Evolutionary conservation across 2,329 filamentous ascomycete genomes (phyloP), one percentile per base, ranked within the genome.

Genomic region (Trichoderma sp.): DNA sequence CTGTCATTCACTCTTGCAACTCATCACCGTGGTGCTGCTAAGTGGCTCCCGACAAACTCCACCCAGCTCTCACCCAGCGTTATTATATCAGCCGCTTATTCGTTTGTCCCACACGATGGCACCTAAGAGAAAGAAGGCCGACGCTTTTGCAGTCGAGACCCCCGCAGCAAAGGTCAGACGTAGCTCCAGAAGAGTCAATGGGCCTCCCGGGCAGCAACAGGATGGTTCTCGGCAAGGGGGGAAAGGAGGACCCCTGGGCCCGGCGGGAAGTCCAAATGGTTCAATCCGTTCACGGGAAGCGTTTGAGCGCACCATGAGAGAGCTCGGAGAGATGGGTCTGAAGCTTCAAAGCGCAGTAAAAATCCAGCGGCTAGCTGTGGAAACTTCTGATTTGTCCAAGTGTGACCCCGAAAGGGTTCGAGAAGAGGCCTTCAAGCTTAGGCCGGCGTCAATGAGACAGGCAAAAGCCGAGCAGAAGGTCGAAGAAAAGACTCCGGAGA

Each of bases 271-370:
- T n/a, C 33, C 62, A 41, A 21, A 7, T 3, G 18, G 21, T 31
- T 67, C 31, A 31, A 31, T 31, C 31, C 31, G 31, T 31, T 35
- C 74, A n/a, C 75, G 76, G 2, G 79, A 83, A 11, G 81, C 80
- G 2, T 82, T 88, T 6, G 80, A 86, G 9, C 77, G 82, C 3
- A 86, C 86, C 21, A 83, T 87, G 76, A 83, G 84, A n/a, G 83
- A 84, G n/a, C 81, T 89, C 31, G 85, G 83, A 6, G 83, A 87
- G 77, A 89, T 89, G 87, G 88, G 89, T 63, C 81, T 84, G 18
- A 82, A 83, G n/a, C 79, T 90, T 3, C 84, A 85, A 33, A 82
- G 81, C 5, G 84, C 83, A 6, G 84, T 85, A 11, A 87, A 87
- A 75, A 83, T 81, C 27, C 87, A 89, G 76, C 87, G 88, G 45